A percentile compares a stretch with the other conserved stretches of the same genome.
These are phyloP conservation scores for Lycium barbarum DNA, from an alignment of 257 asterid species.

Conservation along the genomic window DNA sequence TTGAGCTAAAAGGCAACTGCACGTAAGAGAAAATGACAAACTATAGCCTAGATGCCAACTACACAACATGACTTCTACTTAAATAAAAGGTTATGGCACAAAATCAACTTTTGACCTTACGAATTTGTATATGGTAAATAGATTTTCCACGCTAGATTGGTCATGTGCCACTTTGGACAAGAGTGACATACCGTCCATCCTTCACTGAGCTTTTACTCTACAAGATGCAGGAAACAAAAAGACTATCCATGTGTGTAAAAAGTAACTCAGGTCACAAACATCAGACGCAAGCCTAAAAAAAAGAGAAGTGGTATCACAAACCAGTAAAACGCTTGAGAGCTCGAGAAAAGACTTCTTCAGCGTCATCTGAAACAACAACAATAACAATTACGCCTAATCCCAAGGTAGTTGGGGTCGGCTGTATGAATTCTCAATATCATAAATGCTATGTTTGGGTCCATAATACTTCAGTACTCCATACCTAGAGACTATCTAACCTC, in stretches of 20 bases:
- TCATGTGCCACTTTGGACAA: slow-evolving; percentile 96
- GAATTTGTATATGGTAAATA: slow-evolving; percentile 86
- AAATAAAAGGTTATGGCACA: slow-evolving; percentile 16
- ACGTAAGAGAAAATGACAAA: background rate
- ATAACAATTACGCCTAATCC: too few relatives aligned
- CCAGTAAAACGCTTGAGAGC: slow-evolving; percentile 79
- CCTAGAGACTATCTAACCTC: too few relatives aligned
- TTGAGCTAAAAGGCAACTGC: background rate
- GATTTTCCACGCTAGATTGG: slow-evolving; percentile 95
- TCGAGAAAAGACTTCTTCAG: slow-evolving; percentile 83
- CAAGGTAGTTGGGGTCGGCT: too few relatives aligned
- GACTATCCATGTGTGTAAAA: background rate
- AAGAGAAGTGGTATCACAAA: slow-evolving; percentile 38
- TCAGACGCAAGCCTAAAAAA: background rate
- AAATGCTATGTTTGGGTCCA: too few relatives aligned
- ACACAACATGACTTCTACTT: too few relatives aligned
- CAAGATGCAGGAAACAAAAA: slow-evolving; percentile 9
- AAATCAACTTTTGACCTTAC: slow-evolving; percentile 67
- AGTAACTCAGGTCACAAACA: background rate
- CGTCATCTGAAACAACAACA: slow-evolving; percentile 38
- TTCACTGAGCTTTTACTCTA: slow-evolving; percentile 69
- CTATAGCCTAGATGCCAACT: too few relatives aligned
- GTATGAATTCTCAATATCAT: too few relatives aligned
- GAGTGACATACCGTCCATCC: slow-evolving; percentile 83
- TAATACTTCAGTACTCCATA: too few relatives aligned